Evolutionary conservation across 169 alveolate species (phyloP).

Genomic region (Babesia gibsoni): DNA sequence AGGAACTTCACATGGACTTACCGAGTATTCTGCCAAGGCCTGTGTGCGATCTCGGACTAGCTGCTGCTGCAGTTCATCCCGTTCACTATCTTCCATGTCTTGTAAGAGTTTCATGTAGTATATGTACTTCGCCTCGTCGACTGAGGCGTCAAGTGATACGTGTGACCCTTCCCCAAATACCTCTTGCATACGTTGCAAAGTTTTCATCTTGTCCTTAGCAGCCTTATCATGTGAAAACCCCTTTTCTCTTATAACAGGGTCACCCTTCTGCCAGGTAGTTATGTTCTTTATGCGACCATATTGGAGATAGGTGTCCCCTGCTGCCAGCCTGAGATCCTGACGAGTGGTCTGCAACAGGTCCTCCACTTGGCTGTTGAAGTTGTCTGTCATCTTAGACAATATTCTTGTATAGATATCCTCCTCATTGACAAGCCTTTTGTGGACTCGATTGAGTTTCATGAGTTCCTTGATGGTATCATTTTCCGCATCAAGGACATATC

Average conservation of each 20-base stretch:
- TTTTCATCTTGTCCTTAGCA: constrained; percentile 35
- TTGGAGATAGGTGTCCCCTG: constrained; percentile 52
- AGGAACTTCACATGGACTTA: not conserved
- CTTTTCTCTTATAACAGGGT: constrained; percentile 50
- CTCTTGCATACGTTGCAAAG: constrained; percentile 51
- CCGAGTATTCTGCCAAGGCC: constrained; percentile 60
- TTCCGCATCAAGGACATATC: constrained; percentile 57
- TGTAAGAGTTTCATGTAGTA: constrained; percentile 54
- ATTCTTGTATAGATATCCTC: constrained; percentile 35
- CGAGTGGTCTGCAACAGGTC: constrained; percentile 59
- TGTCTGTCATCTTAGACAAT: constrained; percentile 37
- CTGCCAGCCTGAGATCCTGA: constrained; percentile 60
- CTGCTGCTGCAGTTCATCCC: constrained; percentile 45
- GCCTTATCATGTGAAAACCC: constrained; percentile 61
- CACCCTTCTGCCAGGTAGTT: constrained; percentile 55
- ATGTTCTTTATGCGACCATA: constrained; percentile 56
- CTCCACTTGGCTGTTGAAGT: constrained; percentile 53
- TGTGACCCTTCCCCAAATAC: constrained; percentile 36
- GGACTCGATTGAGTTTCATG: constrained; percentile 23
- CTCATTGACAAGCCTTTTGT: constrained; percentile 48
- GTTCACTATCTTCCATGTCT: constrained; percentile 48
- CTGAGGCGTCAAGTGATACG: constrained; percentile 13
- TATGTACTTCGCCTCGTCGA: constrained; percentile 53
- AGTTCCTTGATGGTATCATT: constrained; percentile 41
- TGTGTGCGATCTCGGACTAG: constrained; percentile 54